Evolutionary conservation across 257 asterid species (phyloP).

Genomic region (Ligustrum vulgare): DNA sequence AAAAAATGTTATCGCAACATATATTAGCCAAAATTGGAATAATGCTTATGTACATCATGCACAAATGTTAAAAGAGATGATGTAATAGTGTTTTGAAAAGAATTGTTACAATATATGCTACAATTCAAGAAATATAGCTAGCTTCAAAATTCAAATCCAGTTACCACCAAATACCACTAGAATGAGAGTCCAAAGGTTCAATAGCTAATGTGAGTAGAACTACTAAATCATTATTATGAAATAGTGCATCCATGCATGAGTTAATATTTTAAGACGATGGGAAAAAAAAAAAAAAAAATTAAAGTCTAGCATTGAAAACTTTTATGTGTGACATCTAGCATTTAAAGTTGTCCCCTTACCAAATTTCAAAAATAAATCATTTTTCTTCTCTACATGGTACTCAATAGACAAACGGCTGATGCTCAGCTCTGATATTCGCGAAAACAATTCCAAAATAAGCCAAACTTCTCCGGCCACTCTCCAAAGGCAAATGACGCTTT

Average conservation of each 20-base stretch:
- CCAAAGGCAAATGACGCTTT: conserved; percentile 11
- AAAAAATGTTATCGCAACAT: too few relatives aligned
- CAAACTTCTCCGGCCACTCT: conserved; percentile 1
- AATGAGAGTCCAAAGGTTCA: not conserved
- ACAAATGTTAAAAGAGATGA: not conserved
- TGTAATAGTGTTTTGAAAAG: not conserved
- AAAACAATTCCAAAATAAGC: conserved; percentile 3
- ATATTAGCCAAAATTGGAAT: too few relatives aligned
- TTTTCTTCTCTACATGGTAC: not conserved
- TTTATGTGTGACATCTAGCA: not conserved
- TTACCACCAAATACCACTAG: not conserved
- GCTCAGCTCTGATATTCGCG: not conserved
- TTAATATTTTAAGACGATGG: not conserved
- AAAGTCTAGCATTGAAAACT: not conserved
- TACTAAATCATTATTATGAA: not conserved
- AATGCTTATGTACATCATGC: too few relatives aligned
- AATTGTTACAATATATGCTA: not conserved
- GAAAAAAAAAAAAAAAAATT: not conserved
- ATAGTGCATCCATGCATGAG: not conserved
- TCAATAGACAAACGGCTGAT: conserved; percentile 3
- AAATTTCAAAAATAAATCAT: not conserved
- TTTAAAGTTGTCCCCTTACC: not conserved
- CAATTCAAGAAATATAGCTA: not conserved
- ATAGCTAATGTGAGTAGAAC: not conserved
- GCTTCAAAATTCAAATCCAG: not conserved